phyloP scores from a whole-genome alignment of 2,329 filamentous ascomycete genomes.

The Clarireedia monteithiana region DNA sequence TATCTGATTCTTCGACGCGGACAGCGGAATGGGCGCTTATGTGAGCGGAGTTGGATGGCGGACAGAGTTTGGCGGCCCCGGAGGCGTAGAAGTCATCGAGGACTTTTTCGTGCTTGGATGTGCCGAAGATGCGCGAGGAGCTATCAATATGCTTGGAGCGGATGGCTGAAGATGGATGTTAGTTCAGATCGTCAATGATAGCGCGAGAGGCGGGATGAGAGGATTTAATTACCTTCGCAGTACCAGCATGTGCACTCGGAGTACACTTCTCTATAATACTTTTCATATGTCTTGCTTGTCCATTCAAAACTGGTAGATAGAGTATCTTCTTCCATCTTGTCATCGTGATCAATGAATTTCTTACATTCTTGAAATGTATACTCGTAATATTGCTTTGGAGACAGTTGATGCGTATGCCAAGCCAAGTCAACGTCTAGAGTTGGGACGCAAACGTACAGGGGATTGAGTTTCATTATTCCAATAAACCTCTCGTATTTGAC shows the following conservation, averaged over 20 bases:
- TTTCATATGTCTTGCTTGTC: conserved; percentile 65
- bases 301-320: conserved; percentile 61
- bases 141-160: conserved; percentile 47
- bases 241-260: conserved; percentile 78
- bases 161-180: conserved; percentile 33
- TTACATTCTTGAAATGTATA: conserved; percentile 42
- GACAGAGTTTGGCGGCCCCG: conserved; percentile 40
- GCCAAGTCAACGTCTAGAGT: conserved; percentile 69
- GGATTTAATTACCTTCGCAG: conserved; percentile 50
- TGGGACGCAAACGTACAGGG: conserved; percentile 49
- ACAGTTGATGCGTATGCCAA: conserved; percentile 74
- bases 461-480: conserved; percentile 44
- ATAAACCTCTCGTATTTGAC: conserved; percentile 60
- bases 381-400: conserved; percentile 52
- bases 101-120: conserved; percentile 40
- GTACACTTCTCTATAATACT: conserved; percentile 57
- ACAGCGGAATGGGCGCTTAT: conserved; percentile 69
- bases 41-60: conserved; percentile 54
- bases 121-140: conserved; percentile 37
- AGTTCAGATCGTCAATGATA: background rate
- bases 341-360: conserved; percentile 72
- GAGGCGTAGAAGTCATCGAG: conserved; percentile 41
- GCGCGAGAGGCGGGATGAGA: background rate
- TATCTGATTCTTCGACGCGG: conserved; percentile 20
- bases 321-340: conserved; percentile 66